A percentile compares a stretch with the other conserved stretches of the same genome.
These are phyloP conservation scores for Colletotrichum cuscutae DNA, from an alignment of 2,329 filamentous ascomycete genomes.

Conservation along the genomic window DNA sequence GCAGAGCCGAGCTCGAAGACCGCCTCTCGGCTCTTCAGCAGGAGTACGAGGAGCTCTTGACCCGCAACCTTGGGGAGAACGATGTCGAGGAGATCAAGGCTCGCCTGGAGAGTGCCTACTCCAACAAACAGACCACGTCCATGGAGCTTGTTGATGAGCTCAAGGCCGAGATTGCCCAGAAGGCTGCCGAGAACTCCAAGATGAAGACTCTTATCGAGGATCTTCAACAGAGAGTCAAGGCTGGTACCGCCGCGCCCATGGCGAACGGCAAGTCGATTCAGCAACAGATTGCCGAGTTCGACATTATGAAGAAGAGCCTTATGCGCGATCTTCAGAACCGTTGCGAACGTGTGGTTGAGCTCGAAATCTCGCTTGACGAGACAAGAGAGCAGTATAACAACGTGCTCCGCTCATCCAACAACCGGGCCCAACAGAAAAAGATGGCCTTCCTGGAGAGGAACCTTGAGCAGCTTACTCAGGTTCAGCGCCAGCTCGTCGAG, in stretches of 20 bases:
- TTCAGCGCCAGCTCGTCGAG: conserved; percentile 96
- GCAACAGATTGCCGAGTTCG: conserved; percentile 98
- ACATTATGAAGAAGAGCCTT: conserved; percentile 99
- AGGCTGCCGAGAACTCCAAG: conserved; percentile 83
- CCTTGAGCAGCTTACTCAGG: conserved; percentile 95
- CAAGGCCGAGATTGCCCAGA: conserved; percentile 78
- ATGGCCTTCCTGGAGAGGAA: conserved; percentile 99
- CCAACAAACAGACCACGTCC: conserved; percentile 79
- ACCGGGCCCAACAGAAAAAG: conserved; percentile 99
- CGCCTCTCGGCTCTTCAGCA: conserved; percentile 79
- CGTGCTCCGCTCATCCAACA: conserved; percentile 95
- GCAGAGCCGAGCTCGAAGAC: conserved; percentile 80
- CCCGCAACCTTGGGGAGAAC: conserved; percentile 79
- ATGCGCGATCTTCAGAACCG: conserved; percentile 99
- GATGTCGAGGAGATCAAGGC: conserved; percentile 89
- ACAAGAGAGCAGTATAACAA: conserved; percentile 99
- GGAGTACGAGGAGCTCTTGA: conserved; percentile 85
- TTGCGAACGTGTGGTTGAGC: conserved; percentile 96
- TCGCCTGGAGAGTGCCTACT: conserved; percentile 80
- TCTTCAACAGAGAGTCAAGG: conserved; percentile 78
- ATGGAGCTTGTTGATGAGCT: conserved; percentile 80
- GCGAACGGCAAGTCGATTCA: conserved; percentile 90
- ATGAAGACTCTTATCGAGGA: conserved; percentile 85
- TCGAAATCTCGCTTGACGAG: conserved; percentile 97
- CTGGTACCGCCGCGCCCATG: conserved; percentile 67